These are phyloP conservation scores for Trametes sanguinea DNA, from an alignment of 768 basidiomycete genomes.

Conservation along the genomic window DNA sequence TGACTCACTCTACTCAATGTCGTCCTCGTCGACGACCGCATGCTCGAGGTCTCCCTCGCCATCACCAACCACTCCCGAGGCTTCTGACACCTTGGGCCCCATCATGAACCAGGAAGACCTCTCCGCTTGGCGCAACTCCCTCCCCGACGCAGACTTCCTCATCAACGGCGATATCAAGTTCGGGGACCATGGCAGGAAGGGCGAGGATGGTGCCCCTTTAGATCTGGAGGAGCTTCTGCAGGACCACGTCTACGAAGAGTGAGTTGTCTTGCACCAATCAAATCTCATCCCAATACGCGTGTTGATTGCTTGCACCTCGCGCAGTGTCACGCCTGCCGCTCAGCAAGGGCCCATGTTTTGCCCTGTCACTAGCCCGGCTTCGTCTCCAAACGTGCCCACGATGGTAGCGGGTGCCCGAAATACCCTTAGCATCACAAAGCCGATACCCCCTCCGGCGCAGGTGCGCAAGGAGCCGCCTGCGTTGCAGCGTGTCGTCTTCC, in stretches of 20 bases:
- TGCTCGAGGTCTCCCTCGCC: conserved; percentile 75
- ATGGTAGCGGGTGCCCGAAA: background rate
- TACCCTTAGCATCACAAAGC: conserved; percentile 48
- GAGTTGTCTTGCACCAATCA: conserved; percentile 33
- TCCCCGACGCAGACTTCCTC: conserved; percentile 46
- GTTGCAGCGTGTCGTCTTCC: conserved; percentile 64
- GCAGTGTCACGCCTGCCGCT: conserved; percentile 13
- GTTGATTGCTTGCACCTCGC: conserved; percentile 2
- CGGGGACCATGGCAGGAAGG: conserved; percentile 46
- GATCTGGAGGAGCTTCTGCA: conserved; percentile 72
- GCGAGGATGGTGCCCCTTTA: conserved; percentile 45
- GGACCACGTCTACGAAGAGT: conserved; percentile 78
- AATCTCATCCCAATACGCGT: conserved; percentile 6
- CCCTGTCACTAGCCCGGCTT: conserved; percentile 12
- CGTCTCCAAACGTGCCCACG: conserved; percentile 3
- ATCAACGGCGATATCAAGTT: conserved; percentile 39
- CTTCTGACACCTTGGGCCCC: conserved; percentile 54
- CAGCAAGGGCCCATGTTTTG: conserved; percentile 18
- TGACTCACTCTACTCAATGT: conserved; percentile 41
- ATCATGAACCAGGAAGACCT: conserved; percentile 55
- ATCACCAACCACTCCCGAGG: conserved; percentile 66
- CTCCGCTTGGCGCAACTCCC: conserved; percentile 59
- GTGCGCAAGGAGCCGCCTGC: conserved; percentile 56
- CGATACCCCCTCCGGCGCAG: conserved; percentile 64
- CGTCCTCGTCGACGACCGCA: conserved; percentile 57